A percentile compares a stretch with the other conserved stretches of the same genome.
Evolutionary conservation across 768 basidiomycete genomes (phyloP).

Genomic region (Hemileccinum rubropunctum): DNA sequence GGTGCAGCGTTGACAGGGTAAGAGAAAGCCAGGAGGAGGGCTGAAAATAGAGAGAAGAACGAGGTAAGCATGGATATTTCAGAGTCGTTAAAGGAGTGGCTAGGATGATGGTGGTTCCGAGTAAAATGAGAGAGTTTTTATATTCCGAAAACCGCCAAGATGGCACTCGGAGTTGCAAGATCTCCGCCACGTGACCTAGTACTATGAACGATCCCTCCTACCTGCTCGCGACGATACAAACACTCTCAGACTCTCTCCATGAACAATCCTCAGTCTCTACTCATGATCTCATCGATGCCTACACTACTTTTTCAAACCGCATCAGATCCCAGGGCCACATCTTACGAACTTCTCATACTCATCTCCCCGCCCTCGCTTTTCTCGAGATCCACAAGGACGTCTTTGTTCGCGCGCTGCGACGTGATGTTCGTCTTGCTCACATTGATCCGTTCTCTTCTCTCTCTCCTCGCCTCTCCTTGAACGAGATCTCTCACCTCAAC

Average conservation of each 20-base stretch:
- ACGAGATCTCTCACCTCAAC: not conserved
- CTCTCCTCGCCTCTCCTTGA: too few species aligned
- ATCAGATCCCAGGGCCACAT: conserved; percentile 29
- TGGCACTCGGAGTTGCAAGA: too few species aligned
- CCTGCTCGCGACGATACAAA: conserved; percentile 44
- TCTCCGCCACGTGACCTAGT: not conserved
- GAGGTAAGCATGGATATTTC: conserved; percentile 21
- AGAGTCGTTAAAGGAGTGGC: conserved; percentile 21
- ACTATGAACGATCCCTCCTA: conserved; percentile 19
- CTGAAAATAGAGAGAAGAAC: conserved; percentile 26
- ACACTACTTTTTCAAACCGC: conserved; percentile 47
- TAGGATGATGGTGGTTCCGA: not conserved
- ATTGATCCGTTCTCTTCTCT: conserved; percentile 29
- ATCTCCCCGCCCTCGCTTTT: conserved; percentile 23
- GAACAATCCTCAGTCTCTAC: conserved; percentile 38
- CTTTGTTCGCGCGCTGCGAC: conserved; percentile 42
- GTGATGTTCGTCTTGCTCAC: conserved; percentile 50
- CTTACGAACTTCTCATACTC: conserved; percentile 1
- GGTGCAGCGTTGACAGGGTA: conserved; percentile 29
- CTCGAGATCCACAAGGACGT: conserved; percentile 33
- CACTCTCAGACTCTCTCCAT: conserved; percentile 45
- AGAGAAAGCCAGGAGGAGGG: conserved; percentile 30
- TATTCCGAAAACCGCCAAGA: not conserved
- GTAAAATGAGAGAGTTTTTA: not conserved
- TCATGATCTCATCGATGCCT: conserved; percentile 63